Base-by-base conservation (phyloP, 305 asterid species). In the Fraxinus dipetala region DNA sequence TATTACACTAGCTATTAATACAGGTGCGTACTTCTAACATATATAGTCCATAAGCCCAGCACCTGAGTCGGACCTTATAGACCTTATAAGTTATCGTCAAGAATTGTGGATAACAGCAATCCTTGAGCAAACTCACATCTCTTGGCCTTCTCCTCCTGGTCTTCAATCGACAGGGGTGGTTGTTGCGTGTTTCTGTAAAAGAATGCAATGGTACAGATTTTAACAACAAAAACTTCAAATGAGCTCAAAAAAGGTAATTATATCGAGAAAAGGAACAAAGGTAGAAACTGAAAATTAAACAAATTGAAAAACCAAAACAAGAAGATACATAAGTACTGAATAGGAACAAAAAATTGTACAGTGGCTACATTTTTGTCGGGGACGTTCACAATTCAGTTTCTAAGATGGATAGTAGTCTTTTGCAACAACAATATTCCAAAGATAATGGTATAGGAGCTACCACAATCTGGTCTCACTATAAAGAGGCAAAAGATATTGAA, bases 91-190 rank as follows among this genome's bases (percentile, higher is more conserved):
- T 85, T 87, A 78, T 89, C 91, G 48, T 85, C 90, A 56, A 91
- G 87, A 79, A 91, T 85, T 2, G 90, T 89, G 61, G 96, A 92
- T 85, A 87, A 76, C 78, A 92, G 85, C 87, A 92, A 45, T 28
- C 92, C 96, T 83, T 90, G 94, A 72, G 84, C 90, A 54, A 90
- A 92, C 79, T 78, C 83, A 16, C 94, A 85, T 83, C 90, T 87
- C 88, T 90, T 90, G 6, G 87, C 83, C 83, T 85, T 91, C 90
- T 91, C 94, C 87, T 91, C 94, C 75, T 86, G 84, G 74, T 91
- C 95, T 84, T 91, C 78, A 26, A 87, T 26, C 6, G 95, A 91
- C 86, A 91, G 72, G 5, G 94, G 91, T 72, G 92, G 83, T 78
- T 83, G 81, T 67, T 83, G 86, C 30, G 73, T 85, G 79, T 90